These are phyloP conservation scores for Fusarium heterosporum DNA, from an alignment of 2,329 filamentous ascomycete species.

Conservation along the genomic window DNA sequence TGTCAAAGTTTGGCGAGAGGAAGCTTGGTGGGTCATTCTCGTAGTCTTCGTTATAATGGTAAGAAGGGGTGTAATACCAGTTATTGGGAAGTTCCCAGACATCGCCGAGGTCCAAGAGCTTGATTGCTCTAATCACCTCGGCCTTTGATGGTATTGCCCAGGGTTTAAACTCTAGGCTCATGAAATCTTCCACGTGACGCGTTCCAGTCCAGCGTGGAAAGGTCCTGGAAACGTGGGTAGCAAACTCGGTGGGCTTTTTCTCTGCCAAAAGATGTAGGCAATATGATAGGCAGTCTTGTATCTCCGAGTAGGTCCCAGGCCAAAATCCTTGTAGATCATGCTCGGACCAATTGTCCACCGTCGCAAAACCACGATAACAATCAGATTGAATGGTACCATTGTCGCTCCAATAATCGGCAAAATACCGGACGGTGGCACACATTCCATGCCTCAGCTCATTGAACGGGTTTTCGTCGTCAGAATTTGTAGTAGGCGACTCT, in stretches of 20 bases:
- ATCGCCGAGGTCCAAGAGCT: not conserved
- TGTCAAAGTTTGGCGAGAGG: too few relatives aligned
- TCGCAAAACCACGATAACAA: not conserved
- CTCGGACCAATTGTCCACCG: too few relatives aligned
- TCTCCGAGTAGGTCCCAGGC: too few relatives aligned
- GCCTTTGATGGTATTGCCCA: not conserved
- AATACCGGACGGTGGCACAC: too few relatives aligned
- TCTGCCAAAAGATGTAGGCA: not conserved
- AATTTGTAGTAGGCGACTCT: too few relatives aligned
- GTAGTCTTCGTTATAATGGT: rapidly evolving
- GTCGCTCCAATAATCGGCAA: too few relatives aligned
- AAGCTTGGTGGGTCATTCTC: too few relatives aligned
- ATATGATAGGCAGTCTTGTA: too few relatives aligned
- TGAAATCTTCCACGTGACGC: too few relatives aligned
- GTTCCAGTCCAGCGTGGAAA: not conserved
- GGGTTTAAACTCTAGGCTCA: not conserved
- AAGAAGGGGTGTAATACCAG: not conserved
- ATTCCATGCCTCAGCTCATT: too few relatives aligned
- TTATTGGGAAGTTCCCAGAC: not conserved
- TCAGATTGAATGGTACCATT: not conserved
- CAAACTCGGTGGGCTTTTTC: not conserved
- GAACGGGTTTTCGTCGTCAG: too few relatives aligned
- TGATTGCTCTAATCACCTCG: not conserved
- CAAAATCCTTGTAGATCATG: too few relatives aligned
- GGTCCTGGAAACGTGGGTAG: not conserved